Evolutionary conservation across 805 yeast genomes (phyloP), one percentile per base, ranked within the genome.

Genomic region (Ogataea allantospora): DNA sequence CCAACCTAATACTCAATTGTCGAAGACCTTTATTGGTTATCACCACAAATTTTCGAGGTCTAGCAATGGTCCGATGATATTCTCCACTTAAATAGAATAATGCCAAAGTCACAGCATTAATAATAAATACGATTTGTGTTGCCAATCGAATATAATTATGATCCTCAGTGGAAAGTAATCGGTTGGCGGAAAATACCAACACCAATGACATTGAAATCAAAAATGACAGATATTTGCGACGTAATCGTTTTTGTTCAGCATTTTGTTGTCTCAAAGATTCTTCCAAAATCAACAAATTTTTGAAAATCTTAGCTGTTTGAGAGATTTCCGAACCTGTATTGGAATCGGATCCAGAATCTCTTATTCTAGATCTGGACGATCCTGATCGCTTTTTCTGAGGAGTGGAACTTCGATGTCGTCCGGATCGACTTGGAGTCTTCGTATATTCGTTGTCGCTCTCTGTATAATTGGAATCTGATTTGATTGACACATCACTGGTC

Each of bases 11-110:
- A 56, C 93, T 89, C 48, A 89, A 68, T 51, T 87, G 91, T 33
- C 96, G 66, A 17, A 91, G 65, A 0, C 97, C 97, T 57, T 87
- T 88, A 60, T 93, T 93, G 6, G 97, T 79, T n/a, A 83, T 76
- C 1, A 79, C 67, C 38, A 93, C 65, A 55, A 88, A 91, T 54
- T 77, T 73, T 44, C 95, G 73, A 2, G 96, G 95, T 27, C 80
- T 67, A 11, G 85, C 82, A 38, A 91, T 85, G 0, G 96, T 87
- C 44, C 93, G 76, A 41, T 76, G 77, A 60, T 91, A 93, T 63
- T 88, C 93, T 1, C 99, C 99, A 16, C 95, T 82, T 23, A 91
- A 62, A 53, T 84, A 88, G 62, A 87, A 91, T 28, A 91, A 66
- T 17, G 78, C 71, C 39, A 88, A 63, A 0, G 96, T 84, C 13